Evolutionary conservation across 108 stramenopile species (phyloP).

Genomic region (Nannochloropsis salina): DNA sequence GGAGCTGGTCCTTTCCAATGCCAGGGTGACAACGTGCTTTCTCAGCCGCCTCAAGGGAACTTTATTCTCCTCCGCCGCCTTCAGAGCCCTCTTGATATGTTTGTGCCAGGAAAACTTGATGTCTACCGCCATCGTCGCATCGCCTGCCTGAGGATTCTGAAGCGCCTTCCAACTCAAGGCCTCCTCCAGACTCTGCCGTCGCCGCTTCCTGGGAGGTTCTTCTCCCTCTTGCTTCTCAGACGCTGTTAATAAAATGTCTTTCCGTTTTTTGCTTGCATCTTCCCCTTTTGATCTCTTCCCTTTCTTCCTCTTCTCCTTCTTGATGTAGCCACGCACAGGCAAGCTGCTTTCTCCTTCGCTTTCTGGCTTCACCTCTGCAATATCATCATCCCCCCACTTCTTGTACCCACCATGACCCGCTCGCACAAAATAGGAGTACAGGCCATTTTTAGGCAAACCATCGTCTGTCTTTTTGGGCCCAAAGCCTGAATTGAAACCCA

Average conservation of each 20-base stretch:
- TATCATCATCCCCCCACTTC: neutral
- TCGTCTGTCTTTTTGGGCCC: slow-evolving; percentile 14
- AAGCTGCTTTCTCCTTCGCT: neutral
- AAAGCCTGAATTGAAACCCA: slow-evolving; percentile 20
- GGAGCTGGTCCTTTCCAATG: neutral
- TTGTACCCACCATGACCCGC: slow-evolving; percentile 1
- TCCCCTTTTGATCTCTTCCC: neutral
- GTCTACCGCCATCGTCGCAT: neutral
- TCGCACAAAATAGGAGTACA: neutral
- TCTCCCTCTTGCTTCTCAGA: neutral
- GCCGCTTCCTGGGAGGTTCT: neutral
- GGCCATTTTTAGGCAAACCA: neutral
- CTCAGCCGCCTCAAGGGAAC: neutral
- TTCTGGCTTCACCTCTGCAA: neutral
- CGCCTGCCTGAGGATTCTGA: neutral
- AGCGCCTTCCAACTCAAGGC: neutral
- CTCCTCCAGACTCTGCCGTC: neutral
- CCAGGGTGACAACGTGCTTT: neutral
- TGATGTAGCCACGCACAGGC: neutral
- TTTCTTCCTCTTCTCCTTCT: neutral
- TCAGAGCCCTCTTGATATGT: slow-evolving; percentile 6
- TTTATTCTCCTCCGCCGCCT: neutral
- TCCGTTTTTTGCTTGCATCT: neutral
- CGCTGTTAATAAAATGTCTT: neutral
- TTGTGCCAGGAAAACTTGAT: neutral